Conservation (phyloP, 2,329 filamentous ascomycete genomes). For the Sphaerostilbella broomeana region DNA sequence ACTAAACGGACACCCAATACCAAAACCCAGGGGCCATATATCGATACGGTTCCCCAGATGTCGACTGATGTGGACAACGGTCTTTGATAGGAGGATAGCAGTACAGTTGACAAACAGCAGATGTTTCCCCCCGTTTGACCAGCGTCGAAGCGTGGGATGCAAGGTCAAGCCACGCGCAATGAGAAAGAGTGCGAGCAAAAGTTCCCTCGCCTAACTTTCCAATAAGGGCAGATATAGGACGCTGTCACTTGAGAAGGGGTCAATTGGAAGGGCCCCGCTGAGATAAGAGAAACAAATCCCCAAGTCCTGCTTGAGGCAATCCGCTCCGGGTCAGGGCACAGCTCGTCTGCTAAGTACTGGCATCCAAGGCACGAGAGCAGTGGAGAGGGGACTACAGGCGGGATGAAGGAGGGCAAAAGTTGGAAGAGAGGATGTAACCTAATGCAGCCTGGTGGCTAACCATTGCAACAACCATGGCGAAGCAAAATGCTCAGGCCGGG, state of each 20-base stretch:
- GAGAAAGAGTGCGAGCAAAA: conserved; percentile 33
- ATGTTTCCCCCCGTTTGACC: conserved; percentile 3
- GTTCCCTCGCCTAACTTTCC: conserved; percentile 34
- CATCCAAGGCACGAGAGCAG: conserved; percentile 12
- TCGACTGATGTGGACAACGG: conserved; percentile 17
- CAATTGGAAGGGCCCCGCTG: conserved; percentile 11
- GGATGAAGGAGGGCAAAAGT: conserved; percentile 8
- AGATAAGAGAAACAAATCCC: conserved; percentile 16
- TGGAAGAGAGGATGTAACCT: conserved; percentile 19
- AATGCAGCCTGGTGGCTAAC: conserved; percentile 17
- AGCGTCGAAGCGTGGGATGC: conserved; percentile 8
- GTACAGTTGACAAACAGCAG: conserved; percentile 11
- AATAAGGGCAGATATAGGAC: conserved; percentile 30
- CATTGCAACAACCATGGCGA: conserved; percentile 16
- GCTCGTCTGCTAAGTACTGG: conserved; percentile 6
- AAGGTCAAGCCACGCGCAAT: conserved; percentile 29
- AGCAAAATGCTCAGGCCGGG: conserved; percentile 14
- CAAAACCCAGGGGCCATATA: conserved; percentile 12
- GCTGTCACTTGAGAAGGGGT: conserved; percentile 17
- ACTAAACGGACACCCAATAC: conserved; percentile 10
- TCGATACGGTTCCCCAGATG: conserved; percentile 17
- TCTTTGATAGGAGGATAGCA: conserved; percentile 17
- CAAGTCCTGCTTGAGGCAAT: too few relatives aligned
- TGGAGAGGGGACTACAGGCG: conserved; percentile 13
- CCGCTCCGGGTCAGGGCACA: background rate